These are phyloP conservation scores for Zopfia rhizophila DNA, from an alignment of 2,329 filamentous ascomycete genomes.

Conservation along the genomic window DNA sequence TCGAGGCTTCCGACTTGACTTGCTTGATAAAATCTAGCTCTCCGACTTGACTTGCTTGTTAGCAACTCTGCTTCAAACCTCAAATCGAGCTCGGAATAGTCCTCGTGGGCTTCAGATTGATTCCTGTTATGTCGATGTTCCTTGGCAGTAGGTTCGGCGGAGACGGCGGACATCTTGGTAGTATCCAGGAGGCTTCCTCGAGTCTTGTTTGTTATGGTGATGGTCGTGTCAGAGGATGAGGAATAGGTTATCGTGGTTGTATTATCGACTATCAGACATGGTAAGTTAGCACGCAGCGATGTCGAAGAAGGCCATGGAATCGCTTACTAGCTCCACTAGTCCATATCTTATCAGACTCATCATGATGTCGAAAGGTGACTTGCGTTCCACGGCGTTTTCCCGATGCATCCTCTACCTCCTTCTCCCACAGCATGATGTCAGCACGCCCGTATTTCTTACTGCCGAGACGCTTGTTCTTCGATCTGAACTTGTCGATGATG, in stretches of 20 bases:
- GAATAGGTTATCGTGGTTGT: slow-evolving; percentile 9
- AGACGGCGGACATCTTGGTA: slow-evolving; percentile 21
- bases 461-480: slow-evolving; percentile 18
- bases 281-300: neutral
- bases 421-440: slow-evolving; percentile 31
- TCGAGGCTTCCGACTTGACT: too few species aligned
- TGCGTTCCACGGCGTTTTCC: slow-evolving; percentile 11
- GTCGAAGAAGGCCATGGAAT: neutral
- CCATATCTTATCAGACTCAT: slow-evolving; percentile 16
- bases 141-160: slow-evolving; percentile 7
- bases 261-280: slow-evolving; percentile 7
- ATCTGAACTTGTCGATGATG: slow-evolving; percentile 19
- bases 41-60: too few species aligned
- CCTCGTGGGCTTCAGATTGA: slow-evolving; percentile 1
- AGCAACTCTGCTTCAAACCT: too few species aligned
- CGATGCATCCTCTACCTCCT: slow-evolving; percentile 13
- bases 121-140: neutral
- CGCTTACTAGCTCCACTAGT: slow-evolving; percentile 8
- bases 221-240: slow-evolving; percentile 7
- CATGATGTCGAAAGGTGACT: slow-evolving; percentile 21
- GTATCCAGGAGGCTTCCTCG: slow-evolving; percentile 22
- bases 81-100: too few species aligned
- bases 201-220: slow-evolving; percentile 20
- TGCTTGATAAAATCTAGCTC: too few species aligned
- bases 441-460: slow-evolving; percentile 23